Conservation (phyloP, 2,329 filamentous ascomycete genomes). For the Cladophialophora immunda region DNA sequence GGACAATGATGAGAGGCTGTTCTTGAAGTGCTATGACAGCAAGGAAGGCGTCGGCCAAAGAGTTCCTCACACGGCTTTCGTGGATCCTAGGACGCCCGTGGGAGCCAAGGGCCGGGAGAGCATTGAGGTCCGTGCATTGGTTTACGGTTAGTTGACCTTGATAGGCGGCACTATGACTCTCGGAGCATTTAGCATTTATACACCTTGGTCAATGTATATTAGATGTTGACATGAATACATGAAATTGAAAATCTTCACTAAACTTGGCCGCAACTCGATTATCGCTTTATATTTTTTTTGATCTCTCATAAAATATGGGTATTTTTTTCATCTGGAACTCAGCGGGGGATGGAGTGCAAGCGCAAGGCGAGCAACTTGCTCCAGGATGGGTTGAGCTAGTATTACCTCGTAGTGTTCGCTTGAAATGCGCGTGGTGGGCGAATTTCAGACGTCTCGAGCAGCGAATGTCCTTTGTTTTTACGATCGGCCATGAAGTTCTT, state of each 20-base stretch:
- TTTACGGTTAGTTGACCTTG: constrained; percentile 70
- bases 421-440: no score
- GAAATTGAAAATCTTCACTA: not conserved
- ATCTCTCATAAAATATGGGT: no score
- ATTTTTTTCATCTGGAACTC: no score
- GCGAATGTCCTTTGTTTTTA: no score
- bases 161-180: not conserved
- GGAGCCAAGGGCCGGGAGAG: constrained; percentile 80
- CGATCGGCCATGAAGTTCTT: no score
- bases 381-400: no score
- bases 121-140: constrained; percentile 86
- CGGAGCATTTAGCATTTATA: not conserved
- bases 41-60: constrained; percentile 57
- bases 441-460: no score
- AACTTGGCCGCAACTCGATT: not conserved
- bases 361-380: no score
- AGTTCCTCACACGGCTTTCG: constrained; percentile 79
- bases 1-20: constrained; percentile 73
- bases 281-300: not conserved
- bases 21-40: constrained; percentile 82
- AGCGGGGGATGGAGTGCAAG: no score
- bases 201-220: not conserved
- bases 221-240: not conserved
- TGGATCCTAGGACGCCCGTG: constrained; percentile 73
- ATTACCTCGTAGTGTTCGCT: no score